Evolutionary conservation across 805 yeast species (phyloP).

Genomic region (Millerozyma miso): DNA sequence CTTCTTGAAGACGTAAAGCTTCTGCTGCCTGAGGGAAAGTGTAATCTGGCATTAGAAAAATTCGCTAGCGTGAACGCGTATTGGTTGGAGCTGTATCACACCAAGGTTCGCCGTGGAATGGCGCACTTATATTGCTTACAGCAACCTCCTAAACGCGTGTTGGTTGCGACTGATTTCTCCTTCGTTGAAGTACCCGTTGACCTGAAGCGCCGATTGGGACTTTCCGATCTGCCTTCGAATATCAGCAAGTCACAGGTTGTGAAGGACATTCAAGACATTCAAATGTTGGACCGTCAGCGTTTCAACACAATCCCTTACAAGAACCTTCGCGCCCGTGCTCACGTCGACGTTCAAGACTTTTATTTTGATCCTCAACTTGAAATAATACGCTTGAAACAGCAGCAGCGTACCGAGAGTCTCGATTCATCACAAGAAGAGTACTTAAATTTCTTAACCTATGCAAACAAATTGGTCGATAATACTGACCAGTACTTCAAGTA

Average conservation of each 20-base stretch:
- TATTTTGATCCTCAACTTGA: conserved; percentile 26
- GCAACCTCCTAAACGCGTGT: conserved; percentile 23
- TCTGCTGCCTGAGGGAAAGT: conserved; percentile 17
- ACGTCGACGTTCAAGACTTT: conserved; percentile 22
- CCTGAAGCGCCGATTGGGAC: conserved; percentile 20
- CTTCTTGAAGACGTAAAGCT: conserved; percentile 15
- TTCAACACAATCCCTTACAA: conserved; percentile 5
- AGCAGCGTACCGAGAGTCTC: conserved; percentile 10
- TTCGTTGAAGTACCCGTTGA: conserved; percentile 26
- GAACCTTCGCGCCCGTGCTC: conserved; percentile 8
- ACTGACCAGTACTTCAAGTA: conserved; percentile 34
- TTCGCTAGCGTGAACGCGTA: conserved; percentile 29
- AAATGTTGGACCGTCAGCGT: neutral
- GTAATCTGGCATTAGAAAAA: conserved; percentile 16
- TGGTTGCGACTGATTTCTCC: conserved; percentile 20
- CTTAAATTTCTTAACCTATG: conserved; percentile 25
- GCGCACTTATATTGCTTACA: conserved; percentile 28
- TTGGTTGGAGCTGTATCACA: conserved; percentile 29
- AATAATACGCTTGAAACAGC: conserved; percentile 20
- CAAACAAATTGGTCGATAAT: conserved; percentile 18
- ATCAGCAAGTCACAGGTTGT: conserved; percentile 4
- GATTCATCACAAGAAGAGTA: conserved; percentile 17
- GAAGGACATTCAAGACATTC: conserved; percentile 6
- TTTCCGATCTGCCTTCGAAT: neutral
- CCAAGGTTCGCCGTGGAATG: conserved; percentile 31